phyloP scores from a whole-genome alignment of 1,139 yeast genomes.

The Martiniozyma asiatica region DNA sequence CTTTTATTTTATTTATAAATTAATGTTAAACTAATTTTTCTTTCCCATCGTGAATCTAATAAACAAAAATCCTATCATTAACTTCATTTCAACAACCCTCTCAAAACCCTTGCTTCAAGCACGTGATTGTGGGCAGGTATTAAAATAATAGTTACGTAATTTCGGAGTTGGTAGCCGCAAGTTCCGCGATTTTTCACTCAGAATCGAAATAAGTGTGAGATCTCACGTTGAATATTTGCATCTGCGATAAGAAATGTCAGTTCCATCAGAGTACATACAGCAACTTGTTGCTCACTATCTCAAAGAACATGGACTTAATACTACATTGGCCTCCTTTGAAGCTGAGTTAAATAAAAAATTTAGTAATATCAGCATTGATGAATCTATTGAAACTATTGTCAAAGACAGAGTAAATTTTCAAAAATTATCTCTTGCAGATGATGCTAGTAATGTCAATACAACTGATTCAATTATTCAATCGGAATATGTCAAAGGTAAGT shows the following conservation, averaged over 20 bases:
- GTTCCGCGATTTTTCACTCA: conserved; percentile 2
- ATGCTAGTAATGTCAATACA: conserved; percentile 4
- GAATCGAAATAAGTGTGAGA: not conserved
- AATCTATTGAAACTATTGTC: conserved; percentile 38
- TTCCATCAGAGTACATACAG: conserved; percentile 18
- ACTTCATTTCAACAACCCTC: not conserved
- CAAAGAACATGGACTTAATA: conserved; percentile 29
- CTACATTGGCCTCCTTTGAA: conserved; percentile 38
- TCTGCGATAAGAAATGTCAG: conserved; percentile 1
- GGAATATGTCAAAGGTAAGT: conserved; percentile 10
- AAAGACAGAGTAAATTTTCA: conserved; percentile 35
- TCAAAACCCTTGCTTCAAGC: not conserved
- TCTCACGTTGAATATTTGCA: too few species aligned
- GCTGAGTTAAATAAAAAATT: conserved; percentile 18
- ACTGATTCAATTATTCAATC: conserved; percentile 15
- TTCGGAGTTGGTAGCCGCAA: too few species aligned
- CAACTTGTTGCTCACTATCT: conserved; percentile 46
- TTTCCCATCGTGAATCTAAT: too few species aligned
- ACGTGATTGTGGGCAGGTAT: not conserved
- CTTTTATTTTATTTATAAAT: too few species aligned
- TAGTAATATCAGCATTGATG: conserved; percentile 21
- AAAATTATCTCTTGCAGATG: conserved; percentile 16
- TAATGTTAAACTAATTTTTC: too few species aligned
- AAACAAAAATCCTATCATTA: too few species aligned
- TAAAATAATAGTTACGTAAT: too few species aligned